Base-by-base conservation (phyloP, 257 asterid genomes). In the Solanum pinnatisectum region DNA sequence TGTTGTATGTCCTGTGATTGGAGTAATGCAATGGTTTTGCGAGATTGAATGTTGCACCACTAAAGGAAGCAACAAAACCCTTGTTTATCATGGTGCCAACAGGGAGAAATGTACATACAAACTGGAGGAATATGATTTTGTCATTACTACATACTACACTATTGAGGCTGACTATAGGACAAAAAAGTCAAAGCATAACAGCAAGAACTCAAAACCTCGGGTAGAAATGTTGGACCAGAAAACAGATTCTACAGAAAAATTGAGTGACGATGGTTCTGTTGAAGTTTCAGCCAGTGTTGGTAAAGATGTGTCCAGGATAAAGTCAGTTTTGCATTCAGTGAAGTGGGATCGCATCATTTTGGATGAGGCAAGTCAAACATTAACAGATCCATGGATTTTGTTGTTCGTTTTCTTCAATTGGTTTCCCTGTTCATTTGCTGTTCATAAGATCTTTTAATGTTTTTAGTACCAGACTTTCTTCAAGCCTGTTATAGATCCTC, bases 291-390 rank as follows among this genome's bases (percentile, higher is more conserved):
- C 46, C 44, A 92, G 71, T 60, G 68, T 39, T 81, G 95, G 91
- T 67, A 79, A 89, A 52, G 63, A 52, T 65, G 83, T 92, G 6
- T 83, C 94, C 40, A 71, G 74, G 60, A 91, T 89, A 46, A 92
- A 88, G 90, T 94, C 98, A 88, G 67, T 92, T 89, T 90, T 96
- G 91, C 98, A 93, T 90, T 93, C 94, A 27, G 92, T 95, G 90
- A 89, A 88, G 49, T 96, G 99, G 99, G 91, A 95, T 77, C 98
- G 99, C n/a, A 87, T 96, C 83, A 91, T 95, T 84, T 90, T 96
- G 93, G 99, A 96, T 90, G 98, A 96, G 95, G 98, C 96, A 73
- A 91, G 83, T 76, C 83, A 37, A 11, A 39, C 11, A 23, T 23
- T 76, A 18, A 37, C 33, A 23, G 83, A 40, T 22, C 7, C 83